A percentile compares a stretch with the other conserved stretches of the same genome.
phyloP scores from a whole-genome alignment of 345 rosid genomes.

The Camelina sativa region DNA sequence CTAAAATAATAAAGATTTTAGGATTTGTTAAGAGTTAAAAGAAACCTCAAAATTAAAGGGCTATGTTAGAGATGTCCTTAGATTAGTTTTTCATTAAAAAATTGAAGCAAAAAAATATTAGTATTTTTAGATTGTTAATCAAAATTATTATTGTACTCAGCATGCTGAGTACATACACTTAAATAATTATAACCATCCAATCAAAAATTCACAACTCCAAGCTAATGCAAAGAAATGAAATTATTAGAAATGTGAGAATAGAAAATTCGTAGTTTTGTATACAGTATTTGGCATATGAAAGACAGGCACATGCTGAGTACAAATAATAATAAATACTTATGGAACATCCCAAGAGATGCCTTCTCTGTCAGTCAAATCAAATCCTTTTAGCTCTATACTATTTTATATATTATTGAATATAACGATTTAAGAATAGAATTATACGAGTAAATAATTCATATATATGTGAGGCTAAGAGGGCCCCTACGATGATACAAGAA shows the following conservation, averaged over 20 bases:
- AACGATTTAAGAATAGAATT: background rate
- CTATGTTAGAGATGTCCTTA: too few relatives aligned
- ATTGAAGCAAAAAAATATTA: too few relatives aligned
- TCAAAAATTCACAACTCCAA: background rate
- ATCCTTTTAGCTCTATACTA: constrained; percentile 16
- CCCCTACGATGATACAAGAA: constrained; percentile 19
- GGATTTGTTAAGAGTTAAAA: too few relatives aligned
- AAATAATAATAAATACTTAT: constrained; percentile 31
- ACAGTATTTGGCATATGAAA: constrained; percentile 33
- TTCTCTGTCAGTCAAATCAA: constrained; percentile 42
- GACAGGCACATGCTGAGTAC: constrained; percentile 45
- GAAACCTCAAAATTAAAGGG: too few relatives aligned
- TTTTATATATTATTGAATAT: background rate
- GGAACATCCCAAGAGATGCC: constrained; percentile 48
- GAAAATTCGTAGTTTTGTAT: constrained; percentile 4
- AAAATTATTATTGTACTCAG: too few relatives aligned
- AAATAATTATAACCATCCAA: background rate
- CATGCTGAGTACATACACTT: background rate
- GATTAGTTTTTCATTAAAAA: background rate
- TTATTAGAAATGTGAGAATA: too few relatives aligned
- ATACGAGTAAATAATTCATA: constrained; percentile 7
- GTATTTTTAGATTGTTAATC: background rate
- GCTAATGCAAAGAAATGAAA: background rate
- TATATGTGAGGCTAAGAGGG: constrained; percentile 8
- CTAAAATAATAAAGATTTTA: too few relatives aligned